Evolutionary conservation across 768 basidiomycete genomes (phyloP).

Genomic region (Agaricus subrufescens): DNA sequence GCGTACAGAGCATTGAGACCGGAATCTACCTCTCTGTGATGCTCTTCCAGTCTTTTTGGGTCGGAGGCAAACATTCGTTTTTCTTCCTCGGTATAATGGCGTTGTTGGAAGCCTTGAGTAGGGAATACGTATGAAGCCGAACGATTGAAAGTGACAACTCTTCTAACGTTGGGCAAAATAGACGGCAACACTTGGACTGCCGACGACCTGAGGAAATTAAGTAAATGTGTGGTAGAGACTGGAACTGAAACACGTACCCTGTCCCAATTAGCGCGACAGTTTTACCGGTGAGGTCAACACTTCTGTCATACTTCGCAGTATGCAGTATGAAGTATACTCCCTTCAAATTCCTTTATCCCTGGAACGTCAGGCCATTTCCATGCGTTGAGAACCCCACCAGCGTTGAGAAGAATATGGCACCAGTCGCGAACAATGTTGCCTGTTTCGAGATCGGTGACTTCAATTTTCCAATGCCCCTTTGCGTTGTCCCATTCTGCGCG

Average conservation of each 20-base stretch:
- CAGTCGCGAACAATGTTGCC: slow-evolving; percentile 16
- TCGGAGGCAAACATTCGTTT: slow-evolving; percentile 31
- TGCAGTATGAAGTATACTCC: slow-evolving; percentile 31
- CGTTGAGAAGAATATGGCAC: slow-evolving; percentile 31
- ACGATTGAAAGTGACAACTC: slow-evolving; percentile 29
- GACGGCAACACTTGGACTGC: slow-evolving; percentile 30
- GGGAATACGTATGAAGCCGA: slow-evolving; percentile 28
- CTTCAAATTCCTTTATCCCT: slow-evolving; percentile 25
- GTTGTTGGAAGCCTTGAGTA: slow-evolving; percentile 21
- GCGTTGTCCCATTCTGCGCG: slow-evolving; percentile 25
- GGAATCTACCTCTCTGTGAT: slow-evolving; percentile 36
- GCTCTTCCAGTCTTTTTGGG: slow-evolving; percentile 32
- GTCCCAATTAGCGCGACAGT: slow-evolving; percentile 35
- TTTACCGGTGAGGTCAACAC: slow-evolving; percentile 27
- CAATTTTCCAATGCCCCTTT: slow-evolving; percentile 24
- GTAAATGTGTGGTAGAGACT: too few species aligned
- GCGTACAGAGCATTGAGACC: slow-evolving; percentile 29
- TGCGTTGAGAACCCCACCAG: slow-evolving; percentile 27
- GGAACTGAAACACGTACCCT: slow-evolving; percentile 17
- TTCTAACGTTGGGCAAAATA: slow-evolving; percentile 29
- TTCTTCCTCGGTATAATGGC: slow-evolving; percentile 35
- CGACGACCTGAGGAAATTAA: slow-evolving; percentile 20
- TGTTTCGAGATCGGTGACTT: slow-evolving; percentile 17
- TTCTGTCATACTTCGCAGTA: slow-evolving; percentile 24
- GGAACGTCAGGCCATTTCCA: slow-evolving; percentile 36